A percentile compares a stretch with the other conserved stretches of the same genome.
Evolutionary conservation across 768 basidiomycete genomes (phyloP).

Genomic region (Lactarius trivialis): DNA sequence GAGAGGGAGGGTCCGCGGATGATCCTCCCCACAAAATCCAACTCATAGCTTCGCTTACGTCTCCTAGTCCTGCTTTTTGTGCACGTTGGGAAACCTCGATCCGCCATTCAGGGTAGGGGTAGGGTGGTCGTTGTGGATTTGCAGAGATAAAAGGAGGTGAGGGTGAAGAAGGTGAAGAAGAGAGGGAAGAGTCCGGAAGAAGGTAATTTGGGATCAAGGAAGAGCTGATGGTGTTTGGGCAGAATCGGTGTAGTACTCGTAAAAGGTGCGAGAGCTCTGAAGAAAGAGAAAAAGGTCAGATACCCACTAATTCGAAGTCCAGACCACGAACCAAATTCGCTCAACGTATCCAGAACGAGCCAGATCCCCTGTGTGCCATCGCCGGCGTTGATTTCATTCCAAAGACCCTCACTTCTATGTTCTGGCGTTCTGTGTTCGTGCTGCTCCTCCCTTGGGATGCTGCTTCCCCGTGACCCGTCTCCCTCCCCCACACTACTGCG

Average conservation of each 20-base stretch:
- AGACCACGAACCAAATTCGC: constrained; percentile 13
- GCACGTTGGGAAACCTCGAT: constrained; percentile 22
- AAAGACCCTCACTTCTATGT: constrained; percentile 5
- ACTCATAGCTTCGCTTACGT: constrained; percentile 18
- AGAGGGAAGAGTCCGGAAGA: neutral
- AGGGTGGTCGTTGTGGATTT: neutral
- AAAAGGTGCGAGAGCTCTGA: constrained; percentile 19
- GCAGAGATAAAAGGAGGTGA: neutral
- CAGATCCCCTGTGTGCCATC: constrained; percentile 21
- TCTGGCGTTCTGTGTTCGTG: constrained; percentile 6
- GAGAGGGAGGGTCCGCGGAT: neutral
- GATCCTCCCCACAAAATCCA: constrained; percentile 14
- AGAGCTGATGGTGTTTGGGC: constrained; percentile 12
- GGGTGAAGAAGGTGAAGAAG: constrained; percentile 3
- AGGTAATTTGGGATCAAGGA: constrained; percentile 17
- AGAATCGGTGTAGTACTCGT: constrained; percentile 22
- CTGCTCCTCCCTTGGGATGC: constrained; percentile 5
- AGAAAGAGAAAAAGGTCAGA: neutral
- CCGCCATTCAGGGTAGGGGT: constrained; percentile 28
- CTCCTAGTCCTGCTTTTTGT: constrained; percentile 23
- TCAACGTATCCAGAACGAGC: constrained; percentile 20
- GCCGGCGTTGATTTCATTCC: constrained; percentile 11
- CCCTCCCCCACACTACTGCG: constrained; percentile 2
- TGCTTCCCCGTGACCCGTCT: neutral
- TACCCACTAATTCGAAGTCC: neutral